These are phyloP conservation scores for Saccharum spontaneum DNA, from an alignment of 176 grass and related monocot species.

Conservation along the genomic window DNA sequence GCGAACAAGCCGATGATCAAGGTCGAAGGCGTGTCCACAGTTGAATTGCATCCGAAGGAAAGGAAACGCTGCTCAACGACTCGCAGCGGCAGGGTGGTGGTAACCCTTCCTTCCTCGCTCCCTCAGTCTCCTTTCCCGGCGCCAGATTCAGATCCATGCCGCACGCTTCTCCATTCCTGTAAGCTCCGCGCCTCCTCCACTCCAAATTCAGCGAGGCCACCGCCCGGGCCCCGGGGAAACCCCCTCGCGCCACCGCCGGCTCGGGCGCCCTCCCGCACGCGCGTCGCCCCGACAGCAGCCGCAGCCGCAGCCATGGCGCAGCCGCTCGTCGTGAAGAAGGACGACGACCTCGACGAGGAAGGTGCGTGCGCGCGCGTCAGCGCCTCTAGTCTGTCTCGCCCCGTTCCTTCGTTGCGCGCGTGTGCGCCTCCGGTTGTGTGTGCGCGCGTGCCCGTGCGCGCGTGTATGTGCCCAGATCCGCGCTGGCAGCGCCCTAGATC, in stretches of 20 bases:
- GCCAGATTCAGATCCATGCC: slow-evolving; percentile 58
- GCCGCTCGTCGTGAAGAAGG: slow-evolving; percentile 90
- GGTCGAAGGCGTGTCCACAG: too few relatives aligned
- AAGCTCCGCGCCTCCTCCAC: slow-evolving; percentile 21
- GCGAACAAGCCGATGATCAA: too few relatives aligned
- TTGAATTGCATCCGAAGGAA: slow-evolving; percentile 15
- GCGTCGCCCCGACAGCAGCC: slow-evolving; percentile 15
- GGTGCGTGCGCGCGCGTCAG: slow-evolving; percentile 28
- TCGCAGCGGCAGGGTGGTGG: neutral
- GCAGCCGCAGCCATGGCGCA: slow-evolving; percentile 73
- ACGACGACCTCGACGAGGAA: slow-evolving; percentile 96
- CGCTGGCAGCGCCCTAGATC: slow-evolving; percentile 13
- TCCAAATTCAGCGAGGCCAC: slow-evolving; percentile 1
- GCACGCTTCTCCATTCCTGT: slow-evolving; percentile 26
- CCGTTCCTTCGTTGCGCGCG: neutral
- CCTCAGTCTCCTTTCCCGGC: neutral
- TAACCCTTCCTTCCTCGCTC: neutral
- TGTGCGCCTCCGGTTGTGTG: neutral
- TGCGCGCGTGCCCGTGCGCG: neutral
- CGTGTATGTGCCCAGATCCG: slow-evolving; percentile 14
- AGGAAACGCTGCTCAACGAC: neutral
- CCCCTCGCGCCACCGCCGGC: slow-evolving; percentile 14
- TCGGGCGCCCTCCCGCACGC: slow-evolving; percentile 4
- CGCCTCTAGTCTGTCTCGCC: neutral
- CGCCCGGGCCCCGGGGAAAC: neutral